Conservation (phyloP, 352 stramenopile species). For the Elongisporangium anandrum region DNA sequence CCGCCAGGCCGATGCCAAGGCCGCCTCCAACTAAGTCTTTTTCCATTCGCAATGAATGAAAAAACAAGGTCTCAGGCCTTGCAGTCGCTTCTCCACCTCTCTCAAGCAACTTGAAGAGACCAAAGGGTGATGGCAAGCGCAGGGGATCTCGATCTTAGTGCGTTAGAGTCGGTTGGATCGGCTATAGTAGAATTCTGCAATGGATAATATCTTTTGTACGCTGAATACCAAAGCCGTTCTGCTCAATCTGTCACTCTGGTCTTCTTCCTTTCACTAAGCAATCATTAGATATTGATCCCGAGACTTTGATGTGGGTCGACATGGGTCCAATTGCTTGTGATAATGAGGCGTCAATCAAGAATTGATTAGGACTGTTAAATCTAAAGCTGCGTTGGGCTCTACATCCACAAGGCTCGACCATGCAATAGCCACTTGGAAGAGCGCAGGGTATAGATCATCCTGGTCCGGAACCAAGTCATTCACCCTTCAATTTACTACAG, state of each 20-base stretch:
- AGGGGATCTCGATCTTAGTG: neutral
- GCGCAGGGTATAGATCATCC: neutral
- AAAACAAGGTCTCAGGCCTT: neutral
- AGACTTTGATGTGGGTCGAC: no score
- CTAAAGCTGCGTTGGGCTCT: neutral
- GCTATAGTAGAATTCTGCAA: neutral
- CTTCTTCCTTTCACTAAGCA: neutral
- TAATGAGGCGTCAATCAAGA: neutral
- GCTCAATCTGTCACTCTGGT: neutral
- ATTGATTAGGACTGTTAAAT: neutral
- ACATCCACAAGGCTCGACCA: neutral
- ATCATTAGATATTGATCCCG: no score
- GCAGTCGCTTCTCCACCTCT: neutral
- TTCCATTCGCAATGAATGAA: neutral
- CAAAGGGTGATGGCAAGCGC: neutral
- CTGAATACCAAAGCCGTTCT: neutral
- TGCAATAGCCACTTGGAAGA: neutral
- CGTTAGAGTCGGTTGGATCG: neutral
- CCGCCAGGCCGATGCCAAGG: slow-evolving; percentile 75
- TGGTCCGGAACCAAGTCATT: neutral
- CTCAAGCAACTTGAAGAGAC: neutral
- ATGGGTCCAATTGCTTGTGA: neutral
- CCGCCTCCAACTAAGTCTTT: neutral
- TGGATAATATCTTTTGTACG: neutral
- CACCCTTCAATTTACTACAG: neutral